phyloP scores from a whole-genome alignment of 202 grass and related monocot species.

The Elaeis oleifera region DNA sequence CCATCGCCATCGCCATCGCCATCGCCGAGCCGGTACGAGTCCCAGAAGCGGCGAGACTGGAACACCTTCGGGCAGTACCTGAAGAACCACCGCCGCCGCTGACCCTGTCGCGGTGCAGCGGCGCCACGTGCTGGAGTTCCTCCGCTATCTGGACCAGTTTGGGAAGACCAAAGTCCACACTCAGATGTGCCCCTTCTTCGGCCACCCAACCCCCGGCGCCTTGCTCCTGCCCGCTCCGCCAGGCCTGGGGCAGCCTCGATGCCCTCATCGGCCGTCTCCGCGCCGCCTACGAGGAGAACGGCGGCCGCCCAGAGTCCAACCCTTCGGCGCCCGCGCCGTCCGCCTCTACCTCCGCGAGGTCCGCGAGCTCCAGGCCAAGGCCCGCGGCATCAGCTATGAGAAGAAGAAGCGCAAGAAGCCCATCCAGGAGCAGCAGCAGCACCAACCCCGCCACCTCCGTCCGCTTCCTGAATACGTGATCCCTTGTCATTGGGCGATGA shows the following conservation, averaged over 20 bases:
- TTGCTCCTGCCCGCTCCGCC: constrained; percentile 86
- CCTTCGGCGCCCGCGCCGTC: constrained; percentile 87
- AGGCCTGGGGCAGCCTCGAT: constrained; percentile 91
- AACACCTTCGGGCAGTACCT: constrained; percentile 98
- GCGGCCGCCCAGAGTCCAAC: constrained; percentile 77
- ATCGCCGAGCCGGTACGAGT: constrained; percentile 79
- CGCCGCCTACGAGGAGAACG: constrained; percentile 90
- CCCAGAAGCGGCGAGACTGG: constrained; percentile 94
- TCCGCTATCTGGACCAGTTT: constrained; percentile 96
- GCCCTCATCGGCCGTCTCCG: constrained; percentile 75
- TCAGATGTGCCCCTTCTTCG: constrained; percentile 74
- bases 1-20: constrained; percentile 14
- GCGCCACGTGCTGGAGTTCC: constrained; percentile 91
- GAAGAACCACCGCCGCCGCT: constrained; percentile 80
- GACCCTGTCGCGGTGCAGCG: constrained; percentile 72
- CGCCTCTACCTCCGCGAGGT: constrained; percentile 92
- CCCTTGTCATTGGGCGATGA: too few species aligned
- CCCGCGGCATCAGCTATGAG: constrained; percentile 91
- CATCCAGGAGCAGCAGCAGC: constrained; percentile 13
- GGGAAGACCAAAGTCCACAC: constrained; percentile 95
- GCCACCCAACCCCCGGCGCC: constrained; percentile 65
- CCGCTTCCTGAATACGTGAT: too few species aligned
- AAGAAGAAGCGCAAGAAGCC: constrained; percentile 98
- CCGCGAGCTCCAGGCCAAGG: constrained; percentile 80
- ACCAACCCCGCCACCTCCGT: constrained; percentile 14